These are phyloP conservation scores for Diutina sp. DNA, from an alignment of 1,139 yeast species.

Conservation along the genomic window DNA sequence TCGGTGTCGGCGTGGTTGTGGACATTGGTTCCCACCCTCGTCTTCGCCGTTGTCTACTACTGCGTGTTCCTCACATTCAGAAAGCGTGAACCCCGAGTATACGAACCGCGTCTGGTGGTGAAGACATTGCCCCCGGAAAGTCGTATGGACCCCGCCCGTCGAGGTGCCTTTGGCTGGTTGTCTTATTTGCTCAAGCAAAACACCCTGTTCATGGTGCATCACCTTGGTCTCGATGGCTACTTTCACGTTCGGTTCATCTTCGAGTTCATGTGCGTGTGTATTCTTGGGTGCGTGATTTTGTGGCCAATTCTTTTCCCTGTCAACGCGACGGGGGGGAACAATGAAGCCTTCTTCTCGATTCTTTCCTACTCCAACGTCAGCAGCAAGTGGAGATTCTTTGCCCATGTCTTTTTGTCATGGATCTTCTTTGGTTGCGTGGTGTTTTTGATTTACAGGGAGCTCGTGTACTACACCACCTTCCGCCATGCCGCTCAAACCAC, in stretches of 20 bases:
- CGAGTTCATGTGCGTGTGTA: conserved; percentile 43
- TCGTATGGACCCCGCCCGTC: conserved; percentile 43
- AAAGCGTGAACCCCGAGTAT: conserved; percentile 53
- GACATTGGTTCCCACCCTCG: conserved; percentile 23
- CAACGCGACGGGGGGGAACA: conserved; percentile 69
- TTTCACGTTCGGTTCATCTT: conserved; percentile 70
- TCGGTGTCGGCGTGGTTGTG: conserved; percentile 30
- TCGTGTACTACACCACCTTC: conserved; percentile 52
- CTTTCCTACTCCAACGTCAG: conserved; percentile 53
- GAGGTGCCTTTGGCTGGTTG: conserved; percentile 46
- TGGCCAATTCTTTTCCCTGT: conserved; percentile 81
- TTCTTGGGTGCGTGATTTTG: conserved; percentile 49
- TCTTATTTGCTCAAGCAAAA: conserved; percentile 37
- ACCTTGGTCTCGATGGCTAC: conserved; percentile 82
- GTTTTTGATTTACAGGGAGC: conserved; percentile 57
- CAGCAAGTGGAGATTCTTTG: conserved; percentile 48
- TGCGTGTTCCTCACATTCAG: conserved; percentile 50
- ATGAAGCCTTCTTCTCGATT: conserved; percentile 32
- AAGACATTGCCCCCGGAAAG: conserved; percentile 25
- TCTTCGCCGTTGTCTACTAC: conserved; percentile 45
- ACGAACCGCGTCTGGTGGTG: conserved; percentile 65
- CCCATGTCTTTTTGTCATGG: conserved; percentile 67
- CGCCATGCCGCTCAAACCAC: conserved; percentile 60
- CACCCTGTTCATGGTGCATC: conserved; percentile 60
- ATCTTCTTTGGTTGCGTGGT: conserved; percentile 44